Base-by-base conservation (phyloP, 768 basidiomycete species). In the Suillus subalutaceus region DNA sequence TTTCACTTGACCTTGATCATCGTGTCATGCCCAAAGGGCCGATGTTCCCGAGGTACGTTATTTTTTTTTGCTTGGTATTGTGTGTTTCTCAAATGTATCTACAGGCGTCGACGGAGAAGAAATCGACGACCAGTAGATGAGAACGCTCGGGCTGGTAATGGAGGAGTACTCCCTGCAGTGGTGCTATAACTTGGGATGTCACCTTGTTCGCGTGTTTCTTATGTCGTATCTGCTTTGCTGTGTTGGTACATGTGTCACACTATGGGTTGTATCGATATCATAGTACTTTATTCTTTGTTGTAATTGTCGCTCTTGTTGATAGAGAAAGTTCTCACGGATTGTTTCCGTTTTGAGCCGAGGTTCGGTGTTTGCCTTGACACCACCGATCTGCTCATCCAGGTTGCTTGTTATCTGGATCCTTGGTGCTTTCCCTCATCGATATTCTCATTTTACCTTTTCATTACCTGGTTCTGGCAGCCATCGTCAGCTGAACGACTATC, bases 11-110 rank as follows among this genome's bases (percentile, higher is more conserved):
- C 75, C 79, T 99, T 68, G 97, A 99, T 74, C 89, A 90, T 63
- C 85, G 97, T 62, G 85, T 86, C 37, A 97, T 98, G 96, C 96
- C 96, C 9, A 90, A 89, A 70, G 93, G 95, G 0, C 92, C 93
- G 15, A 75, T 94, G 75, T 91, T 94, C 77, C 93, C 93, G 53
- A 86, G 92, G 90, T 92, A 12, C 18, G 68, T 63, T 13, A n/a
- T n/a, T 44, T 59, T 44, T 32, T 18, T n/a, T 41, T 23, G 0
- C 7, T 18, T 26, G 16, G 43, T 13, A 26, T 15, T 2, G 26
- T 41, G n/a, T 30, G 1, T 30, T 16, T 63, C 30, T 41, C 10
- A 26, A 65, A n/a, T 23, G 35, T 65, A 66, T 43, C 30, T 32
- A 53, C 61, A 74, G 76, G 64, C 71, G 75, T 18, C 67, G 74